These are phyloP conservation scores for Persicaria maculosa DNA, from an alignment of 148 eudicot species.

Conservation along the genomic window DNA sequence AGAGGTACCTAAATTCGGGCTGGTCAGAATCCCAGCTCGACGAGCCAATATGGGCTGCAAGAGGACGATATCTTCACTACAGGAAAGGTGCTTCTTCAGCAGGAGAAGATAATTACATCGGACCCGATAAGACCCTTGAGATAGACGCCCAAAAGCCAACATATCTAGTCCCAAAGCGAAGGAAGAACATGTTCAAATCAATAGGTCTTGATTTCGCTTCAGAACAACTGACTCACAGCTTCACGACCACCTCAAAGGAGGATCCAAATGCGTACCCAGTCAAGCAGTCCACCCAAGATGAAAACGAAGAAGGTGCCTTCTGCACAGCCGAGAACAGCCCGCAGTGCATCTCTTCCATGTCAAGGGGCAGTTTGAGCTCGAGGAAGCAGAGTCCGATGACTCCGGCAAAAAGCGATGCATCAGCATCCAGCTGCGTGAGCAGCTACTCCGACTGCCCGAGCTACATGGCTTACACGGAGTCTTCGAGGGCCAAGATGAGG, in stretches of 20 bases:
- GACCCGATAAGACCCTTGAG: constrained; percentile 46
- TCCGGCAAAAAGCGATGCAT: constrained; percentile 59
- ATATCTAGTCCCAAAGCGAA: constrained; percentile 25
- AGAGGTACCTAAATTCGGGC: background rate
- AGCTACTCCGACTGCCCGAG: constrained; percentile 70
- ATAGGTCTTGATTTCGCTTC: constrained; percentile 23
- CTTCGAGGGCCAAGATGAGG: constrained; percentile 74
- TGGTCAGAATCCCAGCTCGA: background rate
- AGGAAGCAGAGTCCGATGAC: constrained; percentile 30
- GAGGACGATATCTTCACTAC: background rate
- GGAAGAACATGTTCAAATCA: constrained; percentile 42
- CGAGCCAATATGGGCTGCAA: background rate
- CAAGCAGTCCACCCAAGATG: constrained; percentile 23
- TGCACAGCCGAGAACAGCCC: constrained; percentile 57
- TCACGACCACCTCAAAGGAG: constrained; percentile 49
- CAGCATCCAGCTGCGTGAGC: constrained; percentile 49
- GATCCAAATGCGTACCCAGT: constrained; percentile 47
- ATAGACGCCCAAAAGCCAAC: constrained; percentile 35
- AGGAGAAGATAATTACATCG: background rate
- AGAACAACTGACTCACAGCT: constrained; percentile 49
- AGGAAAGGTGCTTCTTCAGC: background rate
- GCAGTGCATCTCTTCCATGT: constrained; percentile 22
- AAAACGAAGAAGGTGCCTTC: constrained; percentile 26
- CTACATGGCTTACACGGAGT: constrained; percentile 78
- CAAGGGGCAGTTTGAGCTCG: constrained; percentile 33